phyloP scores from a whole-genome alignment of 495 filamentous ascomycete genomes.

The Aspergillus conjunctus region DNA sequence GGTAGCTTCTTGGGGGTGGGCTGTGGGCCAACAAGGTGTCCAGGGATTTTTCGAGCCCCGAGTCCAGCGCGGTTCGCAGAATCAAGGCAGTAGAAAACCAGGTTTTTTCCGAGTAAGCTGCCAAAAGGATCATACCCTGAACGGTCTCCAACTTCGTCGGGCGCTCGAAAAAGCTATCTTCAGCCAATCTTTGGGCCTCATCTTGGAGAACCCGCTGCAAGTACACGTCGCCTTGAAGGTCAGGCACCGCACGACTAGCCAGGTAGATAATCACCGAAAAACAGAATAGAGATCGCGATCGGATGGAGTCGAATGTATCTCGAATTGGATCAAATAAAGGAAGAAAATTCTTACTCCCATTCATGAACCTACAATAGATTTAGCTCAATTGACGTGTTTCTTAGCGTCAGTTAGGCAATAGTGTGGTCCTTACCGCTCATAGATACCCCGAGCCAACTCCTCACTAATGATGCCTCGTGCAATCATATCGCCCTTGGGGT shows the following conservation, averaged over 20 bases:
- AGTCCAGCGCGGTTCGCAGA: slow-evolving; percentile 45
- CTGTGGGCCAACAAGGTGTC: slow-evolving; percentile 42
- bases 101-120: slow-evolving; percentile 48
- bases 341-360: slow-evolving; percentile 44
- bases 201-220: slow-evolving; percentile 49
- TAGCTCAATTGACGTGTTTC: slow-evolving; percentile 5
- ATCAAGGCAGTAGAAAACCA: slow-evolving; percentile 51
- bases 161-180: slow-evolving; percentile 48
- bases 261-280: slow-evolving; percentile 49
- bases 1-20: slow-evolving; percentile 40
- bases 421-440: slow-evolving; percentile 36
- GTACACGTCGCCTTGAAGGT: slow-evolving; percentile 41
- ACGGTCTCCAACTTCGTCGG: slow-evolving; percentile 48
- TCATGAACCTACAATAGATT: slow-evolving; percentile 33
- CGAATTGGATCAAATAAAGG: slow-evolving; percentile 47
- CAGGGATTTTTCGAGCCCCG: slow-evolving; percentile 45
- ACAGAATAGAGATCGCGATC: slow-evolving; percentile 46
- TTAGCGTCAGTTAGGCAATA: neutral
- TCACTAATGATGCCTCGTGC: slow-evolving; percentile 46
- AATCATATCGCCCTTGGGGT: slow-evolving; percentile 40
- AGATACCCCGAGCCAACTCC: slow-evolving; percentile 43
- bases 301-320: slow-evolving; percentile 48
- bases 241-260: slow-evolving; percentile 42
- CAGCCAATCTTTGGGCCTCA: slow-evolving; percentile 45
- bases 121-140: slow-evolving; percentile 47